Conservation (phyloP, 1,139 yeast species). For the Debaryomyces udenii region DNA sequence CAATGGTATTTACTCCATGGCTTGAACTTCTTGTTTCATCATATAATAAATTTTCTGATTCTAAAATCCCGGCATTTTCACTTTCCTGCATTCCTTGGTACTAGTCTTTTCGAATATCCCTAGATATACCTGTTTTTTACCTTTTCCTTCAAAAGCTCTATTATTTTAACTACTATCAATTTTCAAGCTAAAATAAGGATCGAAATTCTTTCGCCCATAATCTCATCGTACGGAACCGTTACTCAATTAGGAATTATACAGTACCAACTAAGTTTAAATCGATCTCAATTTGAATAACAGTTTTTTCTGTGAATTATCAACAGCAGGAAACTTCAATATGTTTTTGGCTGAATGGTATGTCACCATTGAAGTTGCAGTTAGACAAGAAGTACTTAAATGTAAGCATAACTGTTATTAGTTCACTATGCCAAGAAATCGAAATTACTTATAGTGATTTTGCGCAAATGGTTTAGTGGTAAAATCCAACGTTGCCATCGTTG, state of each 20-base stretch:
- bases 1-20: background rate
- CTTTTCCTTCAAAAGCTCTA: background rate
- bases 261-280: background rate
- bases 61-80: constrained; percentile 1
- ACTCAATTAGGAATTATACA: background rate
- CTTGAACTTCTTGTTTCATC: background rate
- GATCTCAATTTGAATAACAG: too few relatives aligned
- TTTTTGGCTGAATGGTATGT: too few relatives aligned
- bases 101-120: background rate
- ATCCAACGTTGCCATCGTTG: constrained; percentile 21
- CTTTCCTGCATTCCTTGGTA: constrained; percentile 2
- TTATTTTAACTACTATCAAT: background rate
- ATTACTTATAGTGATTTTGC: constrained; percentile 9
- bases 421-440: too few relatives aligned
- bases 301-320: too few relatives aligned
- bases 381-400: too few relatives aligned
- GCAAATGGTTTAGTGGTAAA: constrained; percentile 20
- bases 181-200: background rate
- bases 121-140: background rate
- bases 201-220: constrained; percentile 2
- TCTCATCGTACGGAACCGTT: too few relatives aligned
- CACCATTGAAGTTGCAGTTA: too few relatives aligned
- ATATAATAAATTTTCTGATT: constrained; percentile 10
- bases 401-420: too few relatives aligned
- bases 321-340: too few relatives aligned